phyloP scores from a whole-genome alignment of 805 yeast genomes.

The Metschnikowia kunwiensis region DNA sequence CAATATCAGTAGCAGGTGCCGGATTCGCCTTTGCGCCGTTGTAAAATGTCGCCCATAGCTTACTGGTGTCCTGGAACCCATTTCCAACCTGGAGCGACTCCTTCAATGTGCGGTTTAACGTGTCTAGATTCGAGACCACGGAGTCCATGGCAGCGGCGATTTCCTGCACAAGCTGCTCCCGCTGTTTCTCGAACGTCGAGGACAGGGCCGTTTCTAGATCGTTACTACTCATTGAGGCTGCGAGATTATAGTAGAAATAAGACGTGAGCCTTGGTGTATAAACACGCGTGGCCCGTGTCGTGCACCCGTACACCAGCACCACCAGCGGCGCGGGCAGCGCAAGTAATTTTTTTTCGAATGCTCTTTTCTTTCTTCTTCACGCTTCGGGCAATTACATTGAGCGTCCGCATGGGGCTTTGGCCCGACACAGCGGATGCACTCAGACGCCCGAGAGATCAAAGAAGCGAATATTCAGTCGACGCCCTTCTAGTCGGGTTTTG shows the following conservation, averaged over 20 bases:
- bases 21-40: constrained; percentile 23
- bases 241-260: no score
- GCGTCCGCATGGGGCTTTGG: constrained; percentile 18
- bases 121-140: constrained; percentile 59
- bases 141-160: constrained; percentile 59
- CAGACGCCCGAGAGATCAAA: constrained; percentile 19
- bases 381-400: constrained; percentile 15
- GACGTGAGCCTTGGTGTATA: no score
- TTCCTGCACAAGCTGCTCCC: constrained; percentile 57
- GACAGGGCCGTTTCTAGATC: neutral
- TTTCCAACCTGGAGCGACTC: constrained; percentile 70
- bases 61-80: constrained; percentile 68
- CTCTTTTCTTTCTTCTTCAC: constrained; percentile 4
- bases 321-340: neutral
- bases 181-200: constrained; percentile 50
- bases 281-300: neutral
- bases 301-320: constrained; percentile 7
- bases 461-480: constrained; percentile 15
- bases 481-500: constrained; percentile 14
- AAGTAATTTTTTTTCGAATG: neutral
- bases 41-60: constrained; percentile 69
- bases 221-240: neutral
- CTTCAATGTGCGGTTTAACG: constrained; percentile 64
- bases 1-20: neutral
- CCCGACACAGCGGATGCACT: constrained; percentile 20